These are phyloP conservation scores for Fusarium coicis DNA, from an alignment of 2,329 filamentous ascomycete genomes.

Conservation along the genomic window DNA sequence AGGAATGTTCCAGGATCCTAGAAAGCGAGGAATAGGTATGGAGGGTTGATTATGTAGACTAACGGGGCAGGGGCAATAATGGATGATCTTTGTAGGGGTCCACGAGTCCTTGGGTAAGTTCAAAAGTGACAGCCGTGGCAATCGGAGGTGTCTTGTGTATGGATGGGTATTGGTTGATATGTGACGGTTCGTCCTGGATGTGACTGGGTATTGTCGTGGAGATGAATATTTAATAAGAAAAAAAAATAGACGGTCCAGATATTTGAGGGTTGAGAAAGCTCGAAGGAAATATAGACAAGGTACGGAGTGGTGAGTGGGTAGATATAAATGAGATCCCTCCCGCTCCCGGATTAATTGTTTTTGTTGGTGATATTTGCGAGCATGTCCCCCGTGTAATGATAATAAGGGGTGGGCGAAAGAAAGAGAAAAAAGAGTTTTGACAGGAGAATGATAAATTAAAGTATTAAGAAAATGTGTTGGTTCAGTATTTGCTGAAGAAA, in stretches of 20 bases:
- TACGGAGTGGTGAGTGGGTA: not conserved
- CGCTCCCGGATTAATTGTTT: not conserved
- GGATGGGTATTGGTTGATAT: not conserved
- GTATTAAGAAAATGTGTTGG: constrained; percentile 8
- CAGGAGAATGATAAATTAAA: constrained; percentile 8
- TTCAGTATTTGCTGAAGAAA: not conserved
- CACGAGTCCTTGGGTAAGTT: constrained; percentile 3
- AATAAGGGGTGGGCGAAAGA: not conserved
- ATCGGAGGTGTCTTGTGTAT: not conserved
- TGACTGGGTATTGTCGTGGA: not conserved
- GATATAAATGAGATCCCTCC: not conserved
- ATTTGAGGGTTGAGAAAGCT: not conserved
- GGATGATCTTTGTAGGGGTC: constrained; percentile 34
- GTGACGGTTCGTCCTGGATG: not conserved
- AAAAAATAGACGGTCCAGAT: not conserved
- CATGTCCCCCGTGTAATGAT: not conserved
- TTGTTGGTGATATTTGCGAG: constrained; percentile 3
- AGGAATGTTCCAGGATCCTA: constrained; percentile 42
- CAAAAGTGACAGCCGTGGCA: constrained; percentile 3
- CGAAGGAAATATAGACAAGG: not conserved
- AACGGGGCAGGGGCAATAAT: constrained; percentile 25
- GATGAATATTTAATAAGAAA: constrained; percentile 10
- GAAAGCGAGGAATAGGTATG: constrained; percentile 11
- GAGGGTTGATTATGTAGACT: constrained; percentile 29
- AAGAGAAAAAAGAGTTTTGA: not conserved